Conservation (phyloP, 1,139 yeast genomes). For the Debaryomyces nepalensis region DNA sequence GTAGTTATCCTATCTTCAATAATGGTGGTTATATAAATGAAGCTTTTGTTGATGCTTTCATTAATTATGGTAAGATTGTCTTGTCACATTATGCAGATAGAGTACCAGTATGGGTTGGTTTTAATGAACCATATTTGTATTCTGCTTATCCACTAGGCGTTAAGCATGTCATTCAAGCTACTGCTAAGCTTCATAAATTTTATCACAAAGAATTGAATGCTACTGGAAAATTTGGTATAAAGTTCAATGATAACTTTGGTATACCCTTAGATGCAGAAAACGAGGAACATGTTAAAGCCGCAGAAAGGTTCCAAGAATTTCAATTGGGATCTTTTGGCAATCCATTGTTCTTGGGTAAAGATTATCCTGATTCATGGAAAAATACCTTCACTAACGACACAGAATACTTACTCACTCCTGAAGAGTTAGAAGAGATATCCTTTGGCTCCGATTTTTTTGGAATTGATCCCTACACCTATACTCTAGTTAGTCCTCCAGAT, state of each 20-base stretch:
- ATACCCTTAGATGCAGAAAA: constrained; percentile 24
- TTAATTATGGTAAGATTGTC: constrained; percentile 34
- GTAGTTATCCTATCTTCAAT: constrained; percentile 13
- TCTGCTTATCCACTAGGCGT: constrained; percentile 25
- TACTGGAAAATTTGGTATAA: constrained; percentile 29
- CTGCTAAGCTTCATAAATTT: constrained; percentile 32
- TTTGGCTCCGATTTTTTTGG: constrained; percentile 38
- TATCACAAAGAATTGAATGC: constrained; percentile 33
- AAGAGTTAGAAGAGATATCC: constrained; percentile 27
- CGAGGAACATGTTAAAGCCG: constrained; percentile 28
- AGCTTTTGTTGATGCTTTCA: constrained; percentile 35
- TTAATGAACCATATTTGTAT: constrained; percentile 37
- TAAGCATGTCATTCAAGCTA: constrained; percentile 34
- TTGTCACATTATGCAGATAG: constrained; percentile 37
- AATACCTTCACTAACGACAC: constrained; percentile 24
- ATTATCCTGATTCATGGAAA: constrained; percentile 33
- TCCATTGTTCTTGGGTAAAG: constrained; percentile 36
- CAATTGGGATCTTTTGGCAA: constrained; percentile 32
- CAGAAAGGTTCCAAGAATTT: constrained; percentile 31
- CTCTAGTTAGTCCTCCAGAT: constrained; percentile 25
- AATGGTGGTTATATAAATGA: constrained; percentile 32
- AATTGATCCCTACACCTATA: constrained; percentile 40
- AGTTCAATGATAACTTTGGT: constrained; percentile 25
- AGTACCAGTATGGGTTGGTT: constrained; percentile 37
- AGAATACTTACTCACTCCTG: constrained; percentile 26